These are phyloP conservation scores for Russula foetens DNA, from an alignment of 768 basidiomycete genomes.

Conservation along the genomic window DNA sequence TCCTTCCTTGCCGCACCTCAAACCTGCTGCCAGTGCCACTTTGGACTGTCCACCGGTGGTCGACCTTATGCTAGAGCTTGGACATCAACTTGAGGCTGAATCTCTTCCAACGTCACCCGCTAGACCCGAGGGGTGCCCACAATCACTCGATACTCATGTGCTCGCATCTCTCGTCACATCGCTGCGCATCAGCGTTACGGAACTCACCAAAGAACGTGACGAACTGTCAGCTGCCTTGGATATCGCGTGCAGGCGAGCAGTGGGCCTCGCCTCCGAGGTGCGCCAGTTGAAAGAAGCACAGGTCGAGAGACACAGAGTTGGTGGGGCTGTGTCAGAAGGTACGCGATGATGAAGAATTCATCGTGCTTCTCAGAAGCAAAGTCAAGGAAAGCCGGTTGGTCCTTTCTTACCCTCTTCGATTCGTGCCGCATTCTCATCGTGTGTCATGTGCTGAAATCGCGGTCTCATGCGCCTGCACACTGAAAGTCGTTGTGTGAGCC, in stretches of 20 bases:
- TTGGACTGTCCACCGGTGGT: too few relatives aligned
- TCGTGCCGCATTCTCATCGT: conserved; percentile 6
- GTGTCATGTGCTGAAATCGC: conserved; percentile 45
- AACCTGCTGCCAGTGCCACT: too few relatives aligned
- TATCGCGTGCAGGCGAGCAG: conserved; percentile 44
- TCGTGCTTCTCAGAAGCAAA: conserved; percentile 66
- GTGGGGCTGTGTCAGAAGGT: conserved; percentile 24
- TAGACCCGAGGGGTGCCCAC: conserved; percentile 28
- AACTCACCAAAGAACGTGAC: conserved; percentile 65
- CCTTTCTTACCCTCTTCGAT: neutral
- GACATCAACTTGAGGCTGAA: conserved; percentile 63
- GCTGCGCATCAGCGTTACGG: conserved; percentile 53
- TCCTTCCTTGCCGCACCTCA: too few relatives aligned
- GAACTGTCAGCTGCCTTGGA: conserved; percentile 48
- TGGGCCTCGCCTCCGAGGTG: conserved; percentile 53
- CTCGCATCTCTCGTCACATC: conserved; percentile 70
- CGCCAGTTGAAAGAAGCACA: conserved; percentile 57
- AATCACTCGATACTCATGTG: conserved; percentile 64
- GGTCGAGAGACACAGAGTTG: conserved; percentile 28
- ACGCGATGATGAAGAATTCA: conserved; percentile 71
- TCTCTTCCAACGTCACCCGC: conserved; percentile 42
- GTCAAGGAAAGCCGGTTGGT: conserved; percentile 80
- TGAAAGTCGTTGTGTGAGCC: conserved; percentile 43
- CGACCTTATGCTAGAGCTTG: conserved; percentile 73
- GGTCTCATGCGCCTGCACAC: conserved; percentile 83